Base-by-base conservation (phyloP, 2,329 filamentous ascomycete genomes). In the Cladorrhinum sp. region DNA sequence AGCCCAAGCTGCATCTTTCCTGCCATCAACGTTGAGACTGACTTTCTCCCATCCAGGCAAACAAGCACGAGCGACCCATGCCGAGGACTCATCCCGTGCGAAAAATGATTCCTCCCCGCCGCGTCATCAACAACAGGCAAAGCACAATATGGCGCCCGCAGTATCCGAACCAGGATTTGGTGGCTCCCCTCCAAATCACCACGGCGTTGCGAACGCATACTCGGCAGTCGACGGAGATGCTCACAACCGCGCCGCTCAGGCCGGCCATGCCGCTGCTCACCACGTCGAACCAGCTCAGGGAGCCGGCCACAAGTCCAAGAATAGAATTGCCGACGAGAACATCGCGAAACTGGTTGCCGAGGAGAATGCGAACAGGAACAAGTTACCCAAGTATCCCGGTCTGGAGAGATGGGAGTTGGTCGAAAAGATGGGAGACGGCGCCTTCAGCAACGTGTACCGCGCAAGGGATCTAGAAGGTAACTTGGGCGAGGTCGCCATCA, bases 401-500 rank as follows among this genome's bases (percentile, higher is more conserved):
- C 79, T 96, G 41, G 92, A 96, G 69, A 81, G 93, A 71, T 99
- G 91, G 88, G 85, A 89, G 57, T 79, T 97, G 32, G 61, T 95
- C 56, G 93, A 96, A 77, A 98, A 98, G 83, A 99, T 99, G 93
- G 95, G 95, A 66, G 95, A 98, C 68, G 95, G 95, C 63, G 95
- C 95, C 62, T 99, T 99, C 82, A 98, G 93, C 80, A 98, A 98
- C 71, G 95, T 99, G 66, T 99, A 98, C 76, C 88, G 91, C 41
- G 95, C 95, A 38, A 85, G 83, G 67, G 95, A 99, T 74, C 74
- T 78, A 50, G 82, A 86, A 5, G 89, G 90, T 45, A 81, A 87
- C 64, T 84, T 85, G 64, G 86, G 85, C 66, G 89, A 98, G 73
- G 92, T 95, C 32, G 95, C 93, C 68, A 98, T 99, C 82, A 99